These are phyloP conservation scores for Aspergillus oerlinghausenensis DNA, from an alignment of 2,329 filamentous ascomycete species.

Conservation along the genomic window DNA sequence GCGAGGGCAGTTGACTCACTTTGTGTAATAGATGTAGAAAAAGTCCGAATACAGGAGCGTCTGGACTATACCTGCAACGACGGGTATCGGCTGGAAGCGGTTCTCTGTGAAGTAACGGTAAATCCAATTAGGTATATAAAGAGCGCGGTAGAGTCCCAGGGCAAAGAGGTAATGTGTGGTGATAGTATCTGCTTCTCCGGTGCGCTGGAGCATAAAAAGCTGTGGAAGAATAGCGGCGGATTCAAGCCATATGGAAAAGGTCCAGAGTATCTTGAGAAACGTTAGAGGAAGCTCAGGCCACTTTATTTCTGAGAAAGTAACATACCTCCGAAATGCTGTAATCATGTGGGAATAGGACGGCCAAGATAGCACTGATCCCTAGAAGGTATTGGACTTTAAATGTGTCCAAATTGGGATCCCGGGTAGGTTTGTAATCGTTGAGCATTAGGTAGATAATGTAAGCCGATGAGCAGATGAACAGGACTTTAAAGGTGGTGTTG, in stretches of 20 bases:
- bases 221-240: slow-evolving; percentile 94
- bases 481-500: slow-evolving; percentile 92
- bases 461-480: slow-evolving; percentile 83
- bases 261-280: slow-evolving; percentile 72
- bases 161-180: slow-evolving; percentile 97
- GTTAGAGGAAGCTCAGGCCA: slow-evolving; percentile 9
- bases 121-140: slow-evolving; percentile 99
- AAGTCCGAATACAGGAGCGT: slow-evolving; percentile 97
- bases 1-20: slow-evolving; percentile 49
- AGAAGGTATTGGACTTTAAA: slow-evolving; percentile 96
- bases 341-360: slow-evolving; percentile 76
- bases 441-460: slow-evolving; percentile 99
- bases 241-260: slow-evolving; percentile 98
- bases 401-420: slow-evolving; percentile 94
- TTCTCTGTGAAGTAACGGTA: slow-evolving; percentile 79
- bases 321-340: slow-evolving; percentile 68
- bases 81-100: slow-evolving; percentile 80
- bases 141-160: slow-evolving; percentile 79
- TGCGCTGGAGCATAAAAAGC: slow-evolving; percentile 96
- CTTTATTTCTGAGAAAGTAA: background rate
- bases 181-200: slow-evolving; percentile 98
- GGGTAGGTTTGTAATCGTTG: slow-evolving; percentile 93
- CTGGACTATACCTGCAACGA: slow-evolving; percentile 85
- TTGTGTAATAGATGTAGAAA: slow-evolving; percentile 99
- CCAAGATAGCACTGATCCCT: slow-evolving; percentile 71